Evolutionary conservation across 1,139 yeast genomes (phyloP).

Genomic region (Saccharomycopsis hybrid): DNA sequence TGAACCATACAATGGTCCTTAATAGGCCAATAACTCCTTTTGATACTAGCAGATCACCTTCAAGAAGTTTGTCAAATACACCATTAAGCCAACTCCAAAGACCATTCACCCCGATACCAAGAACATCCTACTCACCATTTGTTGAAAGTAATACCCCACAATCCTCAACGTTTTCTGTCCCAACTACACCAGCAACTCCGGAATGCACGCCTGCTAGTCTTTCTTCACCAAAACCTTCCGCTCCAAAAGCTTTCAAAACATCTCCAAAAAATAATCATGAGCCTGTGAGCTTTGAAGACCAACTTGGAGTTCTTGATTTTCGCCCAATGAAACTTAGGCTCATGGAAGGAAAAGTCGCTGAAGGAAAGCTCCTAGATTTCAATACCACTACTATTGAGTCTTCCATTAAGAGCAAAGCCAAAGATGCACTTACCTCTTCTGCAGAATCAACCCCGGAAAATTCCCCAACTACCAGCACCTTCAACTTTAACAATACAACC

Average conservation of each 20-base stretch:
- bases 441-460: no score
- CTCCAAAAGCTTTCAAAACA: not conserved
- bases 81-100: slow-evolving; percentile 9
- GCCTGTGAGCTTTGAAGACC: slow-evolving; percentile 17
- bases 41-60: not conserved
- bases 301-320: slow-evolving; percentile 18
- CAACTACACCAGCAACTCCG: slow-evolving; percentile 13
- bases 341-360: not conserved
- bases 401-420: no score
- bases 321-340: slow-evolving; percentile 18
- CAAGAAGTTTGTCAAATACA: slow-evolving; percentile 4
- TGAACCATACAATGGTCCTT: slow-evolving; percentile 3
- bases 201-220: not conserved
- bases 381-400: slow-evolving; percentile 11
- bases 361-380: no score
- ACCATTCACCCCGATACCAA: slow-evolving; percentile 14
- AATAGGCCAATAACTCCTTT: slow-evolving; percentile 19
- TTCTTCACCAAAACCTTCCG: slow-evolving; percentile 1
- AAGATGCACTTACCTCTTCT: no score
- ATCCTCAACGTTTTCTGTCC: slow-evolving; percentile 1
- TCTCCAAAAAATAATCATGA: not conserved
- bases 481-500: no score
- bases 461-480: no score
- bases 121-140: not conserved
- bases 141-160: not conserved